A percentile compares a stretch with the other conserved stretches of the same genome.
These are phyloP conservation scores for Musa itinerans DNA, from an alignment of 176 grass and related monocot genomes.

Conservation along the genomic window DNA sequence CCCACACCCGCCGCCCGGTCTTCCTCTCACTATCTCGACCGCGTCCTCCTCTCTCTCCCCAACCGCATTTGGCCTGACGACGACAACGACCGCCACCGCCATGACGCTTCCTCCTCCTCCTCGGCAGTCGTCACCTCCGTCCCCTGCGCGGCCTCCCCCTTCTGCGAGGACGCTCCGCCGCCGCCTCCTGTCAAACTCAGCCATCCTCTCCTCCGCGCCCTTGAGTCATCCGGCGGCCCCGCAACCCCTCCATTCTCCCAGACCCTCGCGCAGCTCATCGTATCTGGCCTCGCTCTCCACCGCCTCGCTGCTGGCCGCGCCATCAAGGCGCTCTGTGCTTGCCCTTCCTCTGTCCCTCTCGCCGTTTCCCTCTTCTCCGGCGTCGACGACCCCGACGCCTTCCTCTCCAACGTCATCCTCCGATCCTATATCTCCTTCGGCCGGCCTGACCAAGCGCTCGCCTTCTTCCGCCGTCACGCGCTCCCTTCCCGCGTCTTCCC, in stretches of 20 bases:
- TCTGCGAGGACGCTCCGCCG: not conserved
- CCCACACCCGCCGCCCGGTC: not conserved
- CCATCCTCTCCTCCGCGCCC: slow-evolving; percentile 23
- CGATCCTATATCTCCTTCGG: slow-evolving; percentile 23
- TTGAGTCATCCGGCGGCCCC: slow-evolving; percentile 34
- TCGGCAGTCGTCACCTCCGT: not conserved
- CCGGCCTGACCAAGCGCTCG: slow-evolving; percentile 31
- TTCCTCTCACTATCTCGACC: slow-evolving; percentile 18
- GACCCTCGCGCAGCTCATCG: slow-evolving; percentile 37
- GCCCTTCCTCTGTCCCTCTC: slow-evolving; percentile 23
- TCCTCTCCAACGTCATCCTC: slow-evolving; percentile 27
- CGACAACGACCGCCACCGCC: not conserved
- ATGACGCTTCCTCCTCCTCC: not conserved
- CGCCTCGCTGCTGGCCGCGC: slow-evolving; percentile 35
- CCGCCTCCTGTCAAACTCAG: slow-evolving; percentile 30
- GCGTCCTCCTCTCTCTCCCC: slow-evolving; percentile 17
- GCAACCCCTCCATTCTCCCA: slow-evolving; percentile 34
- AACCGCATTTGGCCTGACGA: not conserved
- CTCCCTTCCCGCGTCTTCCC: slow-evolving; percentile 23
- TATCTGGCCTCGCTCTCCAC: slow-evolving; percentile 1
- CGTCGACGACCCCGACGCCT: slow-evolving; percentile 29
- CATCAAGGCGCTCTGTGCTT: slow-evolving; percentile 33
- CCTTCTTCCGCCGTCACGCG: slow-evolving; percentile 37
- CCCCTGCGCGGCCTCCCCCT: not conserved
- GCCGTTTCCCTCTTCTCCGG: slow-evolving; percentile 23